Evolutionary conservation across 352 stramenopile species (phyloP).

Genomic region (Globisporangium yorkense): DNA sequence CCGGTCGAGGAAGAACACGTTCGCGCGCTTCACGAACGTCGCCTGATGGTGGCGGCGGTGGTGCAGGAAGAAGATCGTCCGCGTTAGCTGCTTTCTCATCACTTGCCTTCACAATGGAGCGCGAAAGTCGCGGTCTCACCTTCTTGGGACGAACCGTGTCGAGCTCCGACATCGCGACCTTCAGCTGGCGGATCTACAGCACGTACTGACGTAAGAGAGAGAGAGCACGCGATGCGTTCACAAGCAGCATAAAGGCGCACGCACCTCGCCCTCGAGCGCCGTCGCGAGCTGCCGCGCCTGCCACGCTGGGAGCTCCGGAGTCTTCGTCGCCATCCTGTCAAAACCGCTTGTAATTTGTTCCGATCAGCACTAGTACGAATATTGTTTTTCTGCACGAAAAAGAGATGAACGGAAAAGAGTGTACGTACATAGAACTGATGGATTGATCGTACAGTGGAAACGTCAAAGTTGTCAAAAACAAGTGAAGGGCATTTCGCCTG

Average conservation of each 20-base stretch:
- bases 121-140: slow-evolving; percentile 15
- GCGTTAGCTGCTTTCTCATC: background rate
- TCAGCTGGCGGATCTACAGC: slow-evolving; percentile 65
- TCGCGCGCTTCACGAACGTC: slow-evolving; percentile 65
- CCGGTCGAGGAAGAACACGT: slow-evolving; percentile 71
- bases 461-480: too few species aligned
- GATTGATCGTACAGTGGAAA: too few species aligned
- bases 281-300: slow-evolving; percentile 32
- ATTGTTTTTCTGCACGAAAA: too few species aligned
- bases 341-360: too few species aligned
- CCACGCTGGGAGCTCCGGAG: slow-evolving; percentile 17
- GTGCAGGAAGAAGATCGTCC: too few species aligned
- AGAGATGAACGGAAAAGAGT: too few species aligned
- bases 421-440: too few species aligned
- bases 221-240: background rate
- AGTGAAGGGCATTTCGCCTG: too few species aligned
- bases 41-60: slow-evolving; percentile 17
- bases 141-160: slow-evolving; percentile 66
- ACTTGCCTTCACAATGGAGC: background rate
- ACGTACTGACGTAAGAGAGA: background rate
- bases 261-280: slow-evolving; percentile 17
- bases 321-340: background rate
- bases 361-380: too few species aligned
- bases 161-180: slow-evolving; percentile 68
- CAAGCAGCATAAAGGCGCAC: background rate